These are phyloP conservation scores for Pichia sp. DNA, from an alignment of 1,139 yeast genomes.

Conservation along the genomic window DNA sequence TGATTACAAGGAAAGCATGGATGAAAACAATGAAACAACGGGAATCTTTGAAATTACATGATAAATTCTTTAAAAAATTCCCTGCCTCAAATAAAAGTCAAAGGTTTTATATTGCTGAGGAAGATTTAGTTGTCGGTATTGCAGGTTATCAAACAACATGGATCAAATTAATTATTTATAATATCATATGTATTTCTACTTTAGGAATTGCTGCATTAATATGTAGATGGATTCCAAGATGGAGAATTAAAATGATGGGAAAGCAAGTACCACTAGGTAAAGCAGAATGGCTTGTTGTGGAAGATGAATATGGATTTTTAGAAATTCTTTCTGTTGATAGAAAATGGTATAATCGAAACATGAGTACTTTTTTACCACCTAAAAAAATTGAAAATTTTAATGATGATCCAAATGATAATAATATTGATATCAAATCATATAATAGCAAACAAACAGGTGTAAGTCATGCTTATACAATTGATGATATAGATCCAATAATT, in stretches of 20 bases:
- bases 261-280: slow-evolving; percentile 60
- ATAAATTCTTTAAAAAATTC: slow-evolving; percentile 37
- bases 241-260: slow-evolving; percentile 65
- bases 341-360: slow-evolving; percentile 58
- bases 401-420: slow-evolving; percentile 22
- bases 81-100: slow-evolving; percentile 52
- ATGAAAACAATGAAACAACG: slow-evolving; percentile 13
- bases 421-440: slow-evolving; percentile 4
- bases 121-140: slow-evolving; percentile 86
- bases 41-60: slow-evolving; percentile 27
- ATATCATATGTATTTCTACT: slow-evolving; percentile 50
- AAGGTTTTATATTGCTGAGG: slow-evolving; percentile 89
- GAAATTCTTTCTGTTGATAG: slow-evolving; percentile 51
- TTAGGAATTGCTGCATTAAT: slow-evolving; percentile 68
- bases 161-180: slow-evolving; percentile 44
- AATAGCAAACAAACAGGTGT: slow-evolving; percentile 8
- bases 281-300: slow-evolving; percentile 91
- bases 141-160: slow-evolving; percentile 73
- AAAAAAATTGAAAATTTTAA: slow-evolving; percentile 15
- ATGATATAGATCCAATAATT: slow-evolving; percentile 53
- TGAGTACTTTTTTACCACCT: slow-evolving; percentile 55
- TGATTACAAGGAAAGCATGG: slow-evolving; percentile 15
- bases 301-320: slow-evolving; percentile 88
- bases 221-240: slow-evolving; percentile 80
- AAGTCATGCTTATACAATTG: slow-evolving; percentile 16